Base-by-base conservation (phyloP, 2,329 filamentous ascomycete species). In the Teratosphaeria gauchensis region DNA sequence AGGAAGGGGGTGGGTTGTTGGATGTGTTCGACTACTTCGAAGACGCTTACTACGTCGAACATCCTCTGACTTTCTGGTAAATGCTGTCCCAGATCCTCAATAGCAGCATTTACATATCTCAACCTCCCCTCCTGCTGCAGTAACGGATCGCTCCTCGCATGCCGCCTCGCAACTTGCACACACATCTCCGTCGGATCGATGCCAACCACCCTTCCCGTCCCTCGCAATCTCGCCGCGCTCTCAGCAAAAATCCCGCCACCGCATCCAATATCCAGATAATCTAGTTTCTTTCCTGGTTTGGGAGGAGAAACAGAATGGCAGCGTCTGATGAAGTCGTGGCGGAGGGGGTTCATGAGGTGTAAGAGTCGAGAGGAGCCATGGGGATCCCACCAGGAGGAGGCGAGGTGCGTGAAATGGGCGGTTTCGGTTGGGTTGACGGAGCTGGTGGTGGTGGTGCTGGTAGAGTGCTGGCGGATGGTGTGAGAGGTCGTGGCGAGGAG, bases 191-290 rank as follows among this genome's bases (percentile, higher is more conserved):
- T 89, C 0, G 90, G 89, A 73, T 95, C 90, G 64, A 95, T 87
- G 53, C 86, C 90, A 0, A 85, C 86, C 2, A 94, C 89, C 55
- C 77, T 81, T 2, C 71, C 70, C 51, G 76, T 78, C 3, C 12
- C 19, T 0, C 81, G 75, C 35, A 92, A 75, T 5, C 90, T 82
- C 0, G 90, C 89, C 0, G 89, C 88, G 19, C 84, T 88, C 74
- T 97, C 94, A 59, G 92, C 91, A 72, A 97, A 96, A 73, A 97
- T 97, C 62, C 94, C 94, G 24, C 92, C 94, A 62, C 94, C 94
- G 74, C 94, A 97, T 65, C 94, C 94, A 59, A 99, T 84, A 73
- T 99, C 94, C 56, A 99, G 86, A 73, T 90, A 95, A 35, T 81
- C 80, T 3, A 90, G 77, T 19, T 78, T 79, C 8, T 69, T 58